A percentile compares a stretch with the other conserved stretches of the same genome.
Evolutionary conservation across 805 yeast genomes (phyloP).

Genomic region (Saccharomycopsis sp.): DNA sequence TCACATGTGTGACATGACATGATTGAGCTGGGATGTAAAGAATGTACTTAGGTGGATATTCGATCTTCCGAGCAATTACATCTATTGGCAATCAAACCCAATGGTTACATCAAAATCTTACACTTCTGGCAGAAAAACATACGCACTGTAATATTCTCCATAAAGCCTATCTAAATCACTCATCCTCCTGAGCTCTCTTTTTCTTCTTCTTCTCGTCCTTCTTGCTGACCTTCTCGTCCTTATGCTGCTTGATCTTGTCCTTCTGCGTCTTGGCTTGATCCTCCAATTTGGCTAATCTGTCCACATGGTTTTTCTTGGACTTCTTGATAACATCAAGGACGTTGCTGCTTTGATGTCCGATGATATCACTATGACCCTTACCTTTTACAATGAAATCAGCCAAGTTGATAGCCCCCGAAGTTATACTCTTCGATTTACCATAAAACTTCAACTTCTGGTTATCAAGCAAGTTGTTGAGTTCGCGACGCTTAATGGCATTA

Average conservation of each 20-base stretch:
- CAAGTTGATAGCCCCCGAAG: constrained; percentile 55
- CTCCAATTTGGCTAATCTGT: constrained; percentile 9
- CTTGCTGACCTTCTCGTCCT: constrained; percentile 6
- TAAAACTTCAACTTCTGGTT: constrained; percentile 45
- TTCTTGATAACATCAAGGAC: constrained; percentile 59
- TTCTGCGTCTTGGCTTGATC: constrained; percentile 14
- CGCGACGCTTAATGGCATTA: constrained; percentile 37
- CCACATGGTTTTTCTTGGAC: constrained; percentile 17
- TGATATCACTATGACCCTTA: constrained; percentile 54
- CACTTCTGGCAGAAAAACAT: too few species aligned
- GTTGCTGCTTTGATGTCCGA: constrained; percentile 62
- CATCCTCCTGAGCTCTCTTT: constrained; percentile 4
- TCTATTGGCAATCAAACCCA: too few species aligned
- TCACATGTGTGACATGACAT: too few species aligned
- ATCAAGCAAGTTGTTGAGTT: constrained; percentile 46
- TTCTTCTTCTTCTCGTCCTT: constrained; percentile 13
- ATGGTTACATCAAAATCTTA: too few species aligned
- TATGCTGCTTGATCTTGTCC: constrained; percentile 9
- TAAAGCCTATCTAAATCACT: too few species aligned
- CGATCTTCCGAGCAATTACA: too few species aligned
- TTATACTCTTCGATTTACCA: constrained; percentile 36
- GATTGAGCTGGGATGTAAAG: too few species aligned
- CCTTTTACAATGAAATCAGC: constrained; percentile 73
- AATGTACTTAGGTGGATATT: too few species aligned
- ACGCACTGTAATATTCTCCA: too few species aligned